Conservation (phyloP, 768 basidiomycete genomes). For the Daedalea quercina region DNA sequence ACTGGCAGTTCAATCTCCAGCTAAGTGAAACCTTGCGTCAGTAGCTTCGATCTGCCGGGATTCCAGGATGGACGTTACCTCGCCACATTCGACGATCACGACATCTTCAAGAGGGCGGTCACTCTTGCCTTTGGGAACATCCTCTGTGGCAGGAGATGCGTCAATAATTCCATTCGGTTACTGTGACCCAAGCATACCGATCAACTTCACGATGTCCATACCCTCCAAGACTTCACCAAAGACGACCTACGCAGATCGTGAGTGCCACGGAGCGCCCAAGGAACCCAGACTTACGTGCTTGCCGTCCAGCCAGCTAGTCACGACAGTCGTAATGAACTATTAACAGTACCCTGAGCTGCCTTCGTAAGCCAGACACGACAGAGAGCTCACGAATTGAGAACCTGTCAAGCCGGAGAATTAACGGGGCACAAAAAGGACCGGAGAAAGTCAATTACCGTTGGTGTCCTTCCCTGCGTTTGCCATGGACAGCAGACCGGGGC, state of each 20-base stretch:
- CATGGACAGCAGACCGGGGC: conserved; percentile 86
- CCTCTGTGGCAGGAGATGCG: conserved; percentile 42
- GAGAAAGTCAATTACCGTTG: conserved; percentile 51
- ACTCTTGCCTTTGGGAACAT: conserved; percentile 56
- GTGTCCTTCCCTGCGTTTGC: conserved; percentile 92
- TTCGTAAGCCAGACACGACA: no score
- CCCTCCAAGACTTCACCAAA: conserved; percentile 92
- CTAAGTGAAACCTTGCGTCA: conserved; percentile 24
- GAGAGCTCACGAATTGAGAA: conserved; percentile 71
- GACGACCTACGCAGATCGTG: conserved; percentile 57
- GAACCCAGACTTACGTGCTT: conserved; percentile 54
- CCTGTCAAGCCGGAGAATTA: conserved; percentile 34
- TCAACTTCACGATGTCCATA: conserved; percentile 74
- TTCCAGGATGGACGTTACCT: conserved; percentile 41
- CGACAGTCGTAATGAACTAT: conserved; percentile 88
- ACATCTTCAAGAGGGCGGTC: conserved; percentile 79
- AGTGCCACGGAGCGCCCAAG: not conserved
- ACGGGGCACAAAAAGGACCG: not conserved
- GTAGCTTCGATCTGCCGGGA: conserved; percentile 3
- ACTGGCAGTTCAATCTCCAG: conserved; percentile 44
- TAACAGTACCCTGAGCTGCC: conserved; percentile 2
- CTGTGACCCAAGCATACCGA: conserved; percentile 42
- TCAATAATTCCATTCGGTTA: not conserved
- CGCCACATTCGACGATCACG: conserved; percentile 78
- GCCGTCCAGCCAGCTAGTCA: conserved; percentile 87